phyloP scores from a whole-genome alignment of 2,329 filamentous ascomycete species.

The Gyromitra esculenta region DNA sequence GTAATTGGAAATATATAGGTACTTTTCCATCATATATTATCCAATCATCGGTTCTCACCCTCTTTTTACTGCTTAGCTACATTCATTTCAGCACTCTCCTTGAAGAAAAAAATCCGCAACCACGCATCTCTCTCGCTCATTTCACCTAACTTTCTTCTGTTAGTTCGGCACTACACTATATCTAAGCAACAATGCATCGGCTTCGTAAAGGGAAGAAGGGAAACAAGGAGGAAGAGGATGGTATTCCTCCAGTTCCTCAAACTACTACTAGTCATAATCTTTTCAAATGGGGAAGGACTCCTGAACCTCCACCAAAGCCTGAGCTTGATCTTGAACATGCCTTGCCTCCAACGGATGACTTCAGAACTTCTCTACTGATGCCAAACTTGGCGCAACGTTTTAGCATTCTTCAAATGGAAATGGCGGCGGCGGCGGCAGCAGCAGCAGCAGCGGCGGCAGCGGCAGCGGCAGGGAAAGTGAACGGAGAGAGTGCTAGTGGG shows the following conservation, averaged over 20 bases:
- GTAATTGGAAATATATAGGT: constrained; percentile 7
- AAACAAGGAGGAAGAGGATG: constrained; percentile 67
- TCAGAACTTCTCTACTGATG: constrained; percentile 95
- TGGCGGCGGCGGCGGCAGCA: constrained; percentile 52
- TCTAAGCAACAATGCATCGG: constrained; percentile 71
- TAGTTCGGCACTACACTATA: constrained; percentile 13
- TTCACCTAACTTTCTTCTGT: constrained; percentile 19
- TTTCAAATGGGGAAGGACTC: constrained; percentile 65
- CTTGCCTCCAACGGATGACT: constrained; percentile 85
- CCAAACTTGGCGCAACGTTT: constrained; percentile 93
- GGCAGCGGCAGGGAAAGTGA: constrained; percentile 47
- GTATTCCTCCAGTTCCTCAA: constrained; percentile 57
- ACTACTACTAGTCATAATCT: constrained; percentile 59
- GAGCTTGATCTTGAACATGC: constrained; percentile 78
- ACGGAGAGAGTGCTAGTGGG: constrained; percentile 37
- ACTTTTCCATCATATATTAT: constrained; percentile 21
- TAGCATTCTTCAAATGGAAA: constrained; percentile 64
- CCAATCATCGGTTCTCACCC: constrained; percentile 33
- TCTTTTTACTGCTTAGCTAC: constrained; percentile 38
- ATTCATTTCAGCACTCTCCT: constrained; percentile 11
- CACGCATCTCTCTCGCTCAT: constrained; percentile 2
- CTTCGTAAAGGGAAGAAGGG: constrained; percentile 78
- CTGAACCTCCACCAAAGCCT: constrained; percentile 65
- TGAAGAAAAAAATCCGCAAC: constrained; percentile 15
- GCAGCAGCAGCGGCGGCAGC: constrained; percentile 50